Conservation (phyloP, 768 basidiomycete genomes). For the Russula foetens region DNA sequence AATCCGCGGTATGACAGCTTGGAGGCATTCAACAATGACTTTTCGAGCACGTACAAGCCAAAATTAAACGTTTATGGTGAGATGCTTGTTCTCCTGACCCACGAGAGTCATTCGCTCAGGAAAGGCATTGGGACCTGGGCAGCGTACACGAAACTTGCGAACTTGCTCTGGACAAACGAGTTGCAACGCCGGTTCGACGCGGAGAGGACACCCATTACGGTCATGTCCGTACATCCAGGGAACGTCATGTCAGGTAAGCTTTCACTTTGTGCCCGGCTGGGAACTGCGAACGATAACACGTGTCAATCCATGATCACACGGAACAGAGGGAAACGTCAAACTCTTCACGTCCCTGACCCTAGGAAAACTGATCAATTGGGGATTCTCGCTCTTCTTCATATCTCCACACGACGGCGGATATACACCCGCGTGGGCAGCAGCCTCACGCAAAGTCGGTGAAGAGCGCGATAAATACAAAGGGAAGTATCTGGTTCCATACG, state of each 20-base stretch:
- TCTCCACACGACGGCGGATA: conserved; percentile 30
- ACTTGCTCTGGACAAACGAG: conserved; percentile 40
- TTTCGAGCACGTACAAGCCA: conserved; percentile 12
- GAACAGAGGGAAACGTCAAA: conserved; percentile 18
- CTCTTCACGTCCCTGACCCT: conserved; percentile 11
- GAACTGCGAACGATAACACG: background rate
- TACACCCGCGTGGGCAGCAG: conserved; percentile 35
- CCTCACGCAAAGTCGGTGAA: conserved; percentile 28
- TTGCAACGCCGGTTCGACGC: conserved; percentile 41
- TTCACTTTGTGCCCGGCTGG: background rate
- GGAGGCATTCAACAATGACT: conserved; percentile 26
- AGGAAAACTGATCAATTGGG: conserved; percentile 11
- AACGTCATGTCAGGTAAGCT: conserved; percentile 30
- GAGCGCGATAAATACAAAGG: conserved; percentile 31
- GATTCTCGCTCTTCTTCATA: conserved; percentile 23
- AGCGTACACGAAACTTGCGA: conserved; percentile 47
- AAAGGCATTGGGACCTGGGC: background rate
- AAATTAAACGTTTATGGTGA: conserved; percentile 21
- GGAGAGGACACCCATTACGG: conserved; percentile 31
- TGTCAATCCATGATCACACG: background rate
- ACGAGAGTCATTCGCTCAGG: background rate
- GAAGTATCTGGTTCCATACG: conserved; percentile 32
- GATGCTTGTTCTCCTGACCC: background rate
- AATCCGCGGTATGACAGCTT: conserved; percentile 15
- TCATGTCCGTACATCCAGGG: conserved; percentile 37